Evolutionary conservation across 768 basidiomycete species (phyloP).

Genomic region (Pleurotus giganteus): DNA sequence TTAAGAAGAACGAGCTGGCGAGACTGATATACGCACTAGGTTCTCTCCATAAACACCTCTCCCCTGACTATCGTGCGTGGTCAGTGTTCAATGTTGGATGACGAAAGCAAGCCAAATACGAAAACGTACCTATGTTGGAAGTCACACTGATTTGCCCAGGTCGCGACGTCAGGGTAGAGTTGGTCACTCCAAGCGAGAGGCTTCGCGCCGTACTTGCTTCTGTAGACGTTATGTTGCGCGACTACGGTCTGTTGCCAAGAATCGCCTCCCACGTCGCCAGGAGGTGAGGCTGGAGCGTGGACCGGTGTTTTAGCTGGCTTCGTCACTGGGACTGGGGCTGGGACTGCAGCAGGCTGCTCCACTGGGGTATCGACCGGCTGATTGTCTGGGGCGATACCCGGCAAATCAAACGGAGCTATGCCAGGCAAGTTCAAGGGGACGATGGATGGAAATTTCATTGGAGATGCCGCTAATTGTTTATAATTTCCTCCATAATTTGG

Average conservation of each 20-base stretch:
- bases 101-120: too few relatives aligned
- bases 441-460: neutral
- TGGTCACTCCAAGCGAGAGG: constrained; percentile 6
- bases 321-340: neutral
- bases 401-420: too few relatives aligned
- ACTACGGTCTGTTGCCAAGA: constrained; percentile 1
- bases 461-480: neutral
- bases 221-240: constrained; percentile 1
- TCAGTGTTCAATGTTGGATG: neutral
- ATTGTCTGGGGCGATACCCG: too few relatives aligned
- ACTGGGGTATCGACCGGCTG: too few relatives aligned
- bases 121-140: constrained; percentile 5
- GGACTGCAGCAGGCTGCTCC: too few relatives aligned
- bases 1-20: neutral
- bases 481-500: neutral
- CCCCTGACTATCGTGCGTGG: neutral
- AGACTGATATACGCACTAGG: neutral
- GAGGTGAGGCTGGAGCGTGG: neutral
- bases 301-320: neutral
- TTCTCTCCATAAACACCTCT: constrained; percentile 4
- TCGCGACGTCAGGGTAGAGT: neutral
- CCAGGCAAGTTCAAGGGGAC: neutral
- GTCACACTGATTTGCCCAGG: constrained; percentile 6
- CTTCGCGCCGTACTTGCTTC: constrained; percentile 1
- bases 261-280: neutral